Evolutionary conservation across 345 rosid species (phyloP).

Genomic region (Camelina sativa): DNA sequence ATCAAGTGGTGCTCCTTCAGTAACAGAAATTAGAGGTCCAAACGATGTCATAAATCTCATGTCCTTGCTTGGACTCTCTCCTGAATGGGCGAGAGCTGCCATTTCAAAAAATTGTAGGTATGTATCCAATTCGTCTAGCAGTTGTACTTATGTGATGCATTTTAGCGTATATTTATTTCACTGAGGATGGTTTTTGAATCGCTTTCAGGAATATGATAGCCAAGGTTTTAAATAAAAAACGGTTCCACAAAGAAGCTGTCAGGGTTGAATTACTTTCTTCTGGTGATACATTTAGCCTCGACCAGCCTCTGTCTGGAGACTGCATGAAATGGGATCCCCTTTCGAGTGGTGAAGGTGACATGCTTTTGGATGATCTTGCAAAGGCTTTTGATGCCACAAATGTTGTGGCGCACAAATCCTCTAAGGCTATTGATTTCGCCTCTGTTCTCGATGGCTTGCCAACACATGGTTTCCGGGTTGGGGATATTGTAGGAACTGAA

Average conservation of each 20-base stretch:
- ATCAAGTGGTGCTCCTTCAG: slow-evolving; percentile 76
- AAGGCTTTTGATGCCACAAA: slow-evolving; percentile 57
- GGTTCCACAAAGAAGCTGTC: slow-evolving; percentile 74
- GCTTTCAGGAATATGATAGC: slow-evolving; percentile 63
- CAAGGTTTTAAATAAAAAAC: slow-evolving; percentile 68
- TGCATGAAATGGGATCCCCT: slow-evolving; percentile 85
- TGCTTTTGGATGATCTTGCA: slow-evolving; percentile 67
- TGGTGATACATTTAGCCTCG: slow-evolving; percentile 46
- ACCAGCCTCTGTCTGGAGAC: slow-evolving; percentile 51
- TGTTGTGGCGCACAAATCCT: slow-evolving; percentile 44
- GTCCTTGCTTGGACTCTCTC: slow-evolving; percentile 73
- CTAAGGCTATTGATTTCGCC: slow-evolving; percentile 62
- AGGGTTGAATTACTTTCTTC: slow-evolving; percentile 62
- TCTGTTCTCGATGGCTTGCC: slow-evolving; percentile 52
- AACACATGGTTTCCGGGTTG: slow-evolving; percentile 56
- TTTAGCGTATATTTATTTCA: background rate
- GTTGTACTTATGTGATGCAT: slow-evolving; percentile 14
- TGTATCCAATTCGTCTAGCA: slow-evolving; percentile 10
- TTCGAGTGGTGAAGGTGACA: slow-evolving; percentile 90
- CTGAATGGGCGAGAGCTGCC: slow-evolving; percentile 76
- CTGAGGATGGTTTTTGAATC: slow-evolving; percentile 12
- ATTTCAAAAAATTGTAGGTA: slow-evolving; percentile 87
- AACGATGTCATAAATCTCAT: slow-evolving; percentile 75
- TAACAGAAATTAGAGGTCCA: slow-evolving; percentile 83
- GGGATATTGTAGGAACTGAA: slow-evolving; percentile 47